Evolutionary conservation across 202 grass and related monocot species (phyloP), one percentile per base, ranked within the genome.

Genomic region (Panicum hallii): DNA sequence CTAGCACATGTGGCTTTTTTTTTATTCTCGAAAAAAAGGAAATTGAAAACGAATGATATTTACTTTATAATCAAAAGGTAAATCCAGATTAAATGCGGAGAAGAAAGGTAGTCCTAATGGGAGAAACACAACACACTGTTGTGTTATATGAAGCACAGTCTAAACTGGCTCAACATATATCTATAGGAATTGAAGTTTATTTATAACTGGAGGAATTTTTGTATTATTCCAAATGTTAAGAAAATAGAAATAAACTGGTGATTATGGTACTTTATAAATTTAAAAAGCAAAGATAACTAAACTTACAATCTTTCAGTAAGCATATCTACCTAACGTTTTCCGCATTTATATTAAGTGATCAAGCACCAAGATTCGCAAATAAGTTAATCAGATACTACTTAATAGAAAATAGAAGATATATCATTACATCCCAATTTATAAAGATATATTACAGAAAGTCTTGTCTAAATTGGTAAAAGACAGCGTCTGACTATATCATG

Each of bases 311-410:
- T 74, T 86, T 71, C 77, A 73, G 26, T 19, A 63, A 64, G 12
- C 69, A 63, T 64, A 20, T 67, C 49, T 81, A 53, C 11, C 50
- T 79, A 19, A 34, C 17, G 5, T 44, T 81, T 67, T 72, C 19
- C n/a, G 12, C 77, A 46, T 81, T 81, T 75, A 49, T 63, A 23
- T 40, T 48, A 72, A n/a, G 30, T 57, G 72, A 2, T 74, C 70
- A 74, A 50, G 50, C 28, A 58, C 28, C 43, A 52, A 50, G 40
- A 75, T 69, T 63, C 26, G n/a, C 6, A 60, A 75, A 81, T 63
- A 61, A 49, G 50, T 19, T 20, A 17, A 11, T 42, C 54, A 0
- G 14, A 15, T 32, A 61, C 6, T 60, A 42, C 44, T 61, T 68
- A 52, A 38, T 41, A 15, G 69, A 41, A 65, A 67, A 77, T 14